Evolutionary conservation across 2,329 filamentous ascomycete species (phyloP).

Genomic region (Byssoonygena ceratinophila): DNA sequence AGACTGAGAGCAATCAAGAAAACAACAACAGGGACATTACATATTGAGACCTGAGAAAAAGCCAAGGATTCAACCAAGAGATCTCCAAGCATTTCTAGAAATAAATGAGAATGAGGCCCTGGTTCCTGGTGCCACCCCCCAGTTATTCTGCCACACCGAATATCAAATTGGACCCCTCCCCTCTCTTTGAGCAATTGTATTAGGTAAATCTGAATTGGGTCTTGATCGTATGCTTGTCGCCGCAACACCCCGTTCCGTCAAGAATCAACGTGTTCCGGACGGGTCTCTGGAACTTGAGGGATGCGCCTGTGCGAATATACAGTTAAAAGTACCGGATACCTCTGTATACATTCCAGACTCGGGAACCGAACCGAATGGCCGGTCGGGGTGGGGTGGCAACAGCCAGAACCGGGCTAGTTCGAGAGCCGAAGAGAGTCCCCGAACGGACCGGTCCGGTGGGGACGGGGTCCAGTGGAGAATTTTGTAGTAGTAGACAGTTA

Average conservation of each 20-base stretch:
- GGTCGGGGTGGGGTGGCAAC: background rate
- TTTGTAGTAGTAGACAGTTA: background rate
- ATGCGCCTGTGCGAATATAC: too few species aligned
- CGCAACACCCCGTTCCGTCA: too few species aligned
- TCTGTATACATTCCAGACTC: background rate
- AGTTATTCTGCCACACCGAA: background rate
- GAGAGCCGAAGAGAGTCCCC: background rate
- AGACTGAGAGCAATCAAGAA: background rate
- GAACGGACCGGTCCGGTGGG: slow-evolving; percentile 1
- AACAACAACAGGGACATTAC: too few species aligned
- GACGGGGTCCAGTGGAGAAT: background rate
- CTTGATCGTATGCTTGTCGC: background rate
- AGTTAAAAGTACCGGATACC: background rate
- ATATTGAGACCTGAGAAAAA: background rate
- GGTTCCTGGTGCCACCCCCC: background rate
- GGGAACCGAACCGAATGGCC: background rate
- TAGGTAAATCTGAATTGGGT: background rate
- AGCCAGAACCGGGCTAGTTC: background rate
- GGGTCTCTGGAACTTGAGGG: too few species aligned
- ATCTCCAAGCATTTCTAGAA: slow-evolving; percentile 2
- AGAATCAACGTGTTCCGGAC: too few species aligned
- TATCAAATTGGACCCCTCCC: background rate
- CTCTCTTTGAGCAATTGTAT: background rate
- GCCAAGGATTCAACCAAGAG: background rate
- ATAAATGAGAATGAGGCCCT: background rate